Evolutionary conservation across 192 early-diverging fungal species (phyloP), one percentile per base, ranked within the genome.

Genomic region (Spizellomyces sp.): DNA sequence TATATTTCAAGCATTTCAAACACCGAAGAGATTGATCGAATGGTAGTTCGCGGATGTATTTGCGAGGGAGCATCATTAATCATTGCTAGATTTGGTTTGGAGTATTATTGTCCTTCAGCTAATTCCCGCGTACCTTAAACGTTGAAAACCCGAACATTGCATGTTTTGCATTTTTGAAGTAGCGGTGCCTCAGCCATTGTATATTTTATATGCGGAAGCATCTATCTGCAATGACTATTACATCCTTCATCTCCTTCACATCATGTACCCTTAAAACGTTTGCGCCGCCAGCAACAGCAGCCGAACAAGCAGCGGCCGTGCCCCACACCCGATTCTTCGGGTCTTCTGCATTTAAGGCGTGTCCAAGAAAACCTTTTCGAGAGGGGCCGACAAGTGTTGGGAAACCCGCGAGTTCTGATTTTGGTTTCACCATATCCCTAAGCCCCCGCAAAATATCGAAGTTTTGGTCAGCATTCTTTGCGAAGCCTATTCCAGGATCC

Each of bases 401-500:
- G 73, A 91, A 92, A 12, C 89, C 89, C 10, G 67, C 79, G 46
- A 95, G 59, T 14, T 61, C 22, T 15, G 14, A 27, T 42, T 61
- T 61, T 15, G 17, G 15, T 41, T 42, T 42, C 6, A 75, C 68
- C 36, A 90, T 75, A 57, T 90, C 84, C 1, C 79, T 69, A 27
- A 99, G 79, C 5, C 89, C 80, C 42, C 90, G 85, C 62, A 99
- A 76, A 36, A 99, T 77, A 72, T 93, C 90, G 79, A 96, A 89
- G 77, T 90, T 93, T 75, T 99, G 98, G 4, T 86, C 84, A 27
- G 81, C 83, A 8, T 90, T 89, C 80, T 99, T 99, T 43, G 96
- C 95, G 83, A 99, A 99, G 2, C 98, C 98, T 66, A 99, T 87
- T 22, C 98, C 98, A 10, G 98, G 98, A 70, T 99, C 98, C 4